Percentiles rank a stretch among this genome's conserved stretches.
phyloP scores from a whole-genome alignment of 768 basidiomycete genomes.

The Mycena leptocephala region DNA sequence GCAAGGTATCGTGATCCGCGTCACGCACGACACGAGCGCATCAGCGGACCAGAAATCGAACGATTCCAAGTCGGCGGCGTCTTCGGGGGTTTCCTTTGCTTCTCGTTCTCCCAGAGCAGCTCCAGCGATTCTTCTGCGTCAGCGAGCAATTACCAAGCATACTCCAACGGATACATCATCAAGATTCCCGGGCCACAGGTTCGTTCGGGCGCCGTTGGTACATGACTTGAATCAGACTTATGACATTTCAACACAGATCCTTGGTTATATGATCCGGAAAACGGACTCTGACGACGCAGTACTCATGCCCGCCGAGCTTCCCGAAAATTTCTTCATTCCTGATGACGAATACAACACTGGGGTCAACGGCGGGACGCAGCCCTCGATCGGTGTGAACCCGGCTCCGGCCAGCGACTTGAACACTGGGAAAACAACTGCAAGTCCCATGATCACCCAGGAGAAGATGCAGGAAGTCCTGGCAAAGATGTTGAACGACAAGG shows the following conservation, averaged over 20 bases:
- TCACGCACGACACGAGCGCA: background rate
- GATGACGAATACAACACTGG: constrained; percentile 23
- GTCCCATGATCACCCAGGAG: background rate
- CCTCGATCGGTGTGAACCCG: background rate
- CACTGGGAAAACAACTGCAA: background rate
- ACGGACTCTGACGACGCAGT: constrained; percentile 31
- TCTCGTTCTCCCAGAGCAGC: constrained; percentile 27
- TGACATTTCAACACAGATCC: background rate
- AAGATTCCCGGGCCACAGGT: constrained; percentile 42
- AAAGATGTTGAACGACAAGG: constrained; percentile 23
- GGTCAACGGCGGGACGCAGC: background rate
- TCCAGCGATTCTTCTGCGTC: background rate
- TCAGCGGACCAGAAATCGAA: background rate
- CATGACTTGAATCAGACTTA: too few species aligned
- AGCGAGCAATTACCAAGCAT: constrained; percentile 17
- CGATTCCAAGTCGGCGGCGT: background rate
- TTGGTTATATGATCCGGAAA: constrained; percentile 20
- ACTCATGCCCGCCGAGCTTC: constrained; percentile 37
- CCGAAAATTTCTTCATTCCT: constrained; percentile 20
- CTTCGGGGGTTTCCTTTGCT: constrained; percentile 34
- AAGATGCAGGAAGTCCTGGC: constrained; percentile 20
- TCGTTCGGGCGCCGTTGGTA: background rate
- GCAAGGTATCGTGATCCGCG: constrained; percentile 24
- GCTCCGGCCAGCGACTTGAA: background rate
- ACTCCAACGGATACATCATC: constrained; percentile 33